Conservation (phyloP, 345 rosid species). For the Reutealis trisperma region DNA sequence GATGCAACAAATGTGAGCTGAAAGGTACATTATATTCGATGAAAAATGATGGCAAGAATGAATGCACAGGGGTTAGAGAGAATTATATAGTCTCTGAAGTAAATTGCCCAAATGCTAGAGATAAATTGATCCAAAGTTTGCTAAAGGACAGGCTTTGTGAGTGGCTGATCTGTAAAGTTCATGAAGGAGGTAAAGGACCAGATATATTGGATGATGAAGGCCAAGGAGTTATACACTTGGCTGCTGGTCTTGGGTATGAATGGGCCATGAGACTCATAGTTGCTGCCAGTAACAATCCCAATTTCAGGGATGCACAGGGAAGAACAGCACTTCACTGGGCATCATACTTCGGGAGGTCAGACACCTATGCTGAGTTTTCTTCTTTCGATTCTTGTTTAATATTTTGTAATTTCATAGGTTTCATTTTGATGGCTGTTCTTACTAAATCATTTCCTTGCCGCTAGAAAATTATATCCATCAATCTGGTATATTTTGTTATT, state of each 20-base stretch:
- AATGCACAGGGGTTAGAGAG: conserved; percentile 18
- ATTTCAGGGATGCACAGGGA: conserved; percentile 60
- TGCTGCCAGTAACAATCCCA: conserved; percentile 53
- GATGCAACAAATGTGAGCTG: conserved; percentile 44
- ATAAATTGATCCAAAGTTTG: conserved; percentile 45
- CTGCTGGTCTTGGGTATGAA: conserved; percentile 64
- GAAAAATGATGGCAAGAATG: conserved; percentile 15
- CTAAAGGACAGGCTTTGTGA: conserved; percentile 47
- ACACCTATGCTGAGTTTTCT: neutral
- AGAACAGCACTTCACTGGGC: conserved; percentile 76
- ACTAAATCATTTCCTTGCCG: neutral
- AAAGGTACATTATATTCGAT: conserved; percentile 35
- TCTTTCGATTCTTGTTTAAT: neutral
- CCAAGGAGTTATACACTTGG: conserved; percentile 63
- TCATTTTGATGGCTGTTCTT: neutral
- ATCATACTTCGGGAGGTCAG: conserved; percentile 64
- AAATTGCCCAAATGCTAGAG: conserved; percentile 24
- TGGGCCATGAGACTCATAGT: conserved; percentile 57
- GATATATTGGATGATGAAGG: conserved; percentile 51
- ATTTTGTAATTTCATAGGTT: neutral
- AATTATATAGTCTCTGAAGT: conserved; percentile 14
- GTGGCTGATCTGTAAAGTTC: conserved; percentile 55
- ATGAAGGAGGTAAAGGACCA: conserved; percentile 55
- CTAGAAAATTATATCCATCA: neutral
- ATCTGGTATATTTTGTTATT: neutral